Evolutionary conservation across 2,329 filamentous ascomycete genomes (phyloP).

Genomic region (Chrysosporium queenslandicum): DNA sequence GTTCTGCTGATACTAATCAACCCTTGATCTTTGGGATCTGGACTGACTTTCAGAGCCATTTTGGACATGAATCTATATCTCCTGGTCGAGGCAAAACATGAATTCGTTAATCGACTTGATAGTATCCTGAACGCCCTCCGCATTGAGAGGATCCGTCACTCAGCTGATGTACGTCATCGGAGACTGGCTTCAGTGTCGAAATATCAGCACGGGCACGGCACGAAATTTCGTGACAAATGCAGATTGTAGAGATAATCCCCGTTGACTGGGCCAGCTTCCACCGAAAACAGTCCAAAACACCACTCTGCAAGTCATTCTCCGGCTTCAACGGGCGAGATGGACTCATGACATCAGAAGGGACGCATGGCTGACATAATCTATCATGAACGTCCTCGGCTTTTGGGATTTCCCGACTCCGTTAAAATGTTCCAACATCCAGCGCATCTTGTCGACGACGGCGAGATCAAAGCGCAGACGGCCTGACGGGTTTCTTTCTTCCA

Average conservation of each 20-base stretch:
- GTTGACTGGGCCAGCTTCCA: too few relatives aligned
- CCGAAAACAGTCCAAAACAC: too few relatives aligned
- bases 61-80: constrained; percentile 14
- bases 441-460: not conserved
- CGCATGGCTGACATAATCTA: not conserved
- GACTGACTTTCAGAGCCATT: constrained; percentile 16
- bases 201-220: too few relatives aligned
- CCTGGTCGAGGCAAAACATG: constrained; percentile 1
- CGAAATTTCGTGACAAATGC: too few relatives aligned
- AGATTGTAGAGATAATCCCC: too few relatives aligned
- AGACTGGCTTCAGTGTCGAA: too few relatives aligned
- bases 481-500: not conserved
- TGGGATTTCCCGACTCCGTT: constrained; percentile 3
- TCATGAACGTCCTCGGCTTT: not conserved
- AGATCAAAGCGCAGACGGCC: not conserved
- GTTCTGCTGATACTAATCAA: too few relatives aligned
- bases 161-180: not conserved
- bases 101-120: not conserved
- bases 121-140: not conserved
- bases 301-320: too few relatives aligned
- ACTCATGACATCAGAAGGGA: not conserved
- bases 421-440: constrained; percentile 44
- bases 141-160: not conserved
- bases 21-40: too few relatives aligned
- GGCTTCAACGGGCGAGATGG: not conserved